phyloP scores from a whole-genome alignment of 495 filamentous ascomycete genomes.

The Patellaria atrata region DNA sequence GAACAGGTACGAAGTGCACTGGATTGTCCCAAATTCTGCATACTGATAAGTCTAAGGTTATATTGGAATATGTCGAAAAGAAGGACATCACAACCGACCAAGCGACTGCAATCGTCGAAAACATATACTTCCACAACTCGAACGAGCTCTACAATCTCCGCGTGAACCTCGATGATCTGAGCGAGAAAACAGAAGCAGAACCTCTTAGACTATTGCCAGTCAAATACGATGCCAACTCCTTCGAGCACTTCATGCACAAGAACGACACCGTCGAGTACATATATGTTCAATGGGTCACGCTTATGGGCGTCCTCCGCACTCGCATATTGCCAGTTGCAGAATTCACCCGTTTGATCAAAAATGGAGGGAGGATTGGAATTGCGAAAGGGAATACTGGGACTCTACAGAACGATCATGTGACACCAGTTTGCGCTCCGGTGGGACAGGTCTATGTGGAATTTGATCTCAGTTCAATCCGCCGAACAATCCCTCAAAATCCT shows the following conservation, averaged over 20 bases:
- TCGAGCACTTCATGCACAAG: conserved; percentile 18
- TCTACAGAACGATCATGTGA: conserved; percentile 25
- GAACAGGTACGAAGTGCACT: conserved; percentile 35
- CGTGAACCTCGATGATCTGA: conserved; percentile 8
- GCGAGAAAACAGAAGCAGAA: conserved; percentile 6
- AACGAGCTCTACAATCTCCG: conserved; percentile 48
- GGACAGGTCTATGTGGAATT: conserved; percentile 32
- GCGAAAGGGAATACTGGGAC: conserved; percentile 25
- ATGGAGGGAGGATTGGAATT: conserved; percentile 26
- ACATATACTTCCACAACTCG: conserved; percentile 57
- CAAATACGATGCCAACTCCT: conserved; percentile 12
- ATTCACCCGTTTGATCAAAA: conserved; percentile 42
- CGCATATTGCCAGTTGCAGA: conserved; percentile 55
- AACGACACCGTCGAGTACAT: conserved; percentile 38
- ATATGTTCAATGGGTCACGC: conserved; percentile 68
- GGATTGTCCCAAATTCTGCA: neutral
- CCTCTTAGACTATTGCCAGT: too few species aligned
- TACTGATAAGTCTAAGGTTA: conserved; percentile 31
- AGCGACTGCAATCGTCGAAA: conserved; percentile 41
- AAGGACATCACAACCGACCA: conserved; percentile 43
- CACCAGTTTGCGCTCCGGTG: conserved; percentile 40
- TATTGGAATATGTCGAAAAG: conserved; percentile 45
- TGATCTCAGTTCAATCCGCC: conserved; percentile 21
- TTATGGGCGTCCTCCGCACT: conserved; percentile 52
- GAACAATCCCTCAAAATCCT: conserved; percentile 18